Evolutionary conservation across 352 stramenopile genomes (phyloP), one percentile per base, ranked within the genome.

Genomic region (Pythium rishiriense): DNA sequence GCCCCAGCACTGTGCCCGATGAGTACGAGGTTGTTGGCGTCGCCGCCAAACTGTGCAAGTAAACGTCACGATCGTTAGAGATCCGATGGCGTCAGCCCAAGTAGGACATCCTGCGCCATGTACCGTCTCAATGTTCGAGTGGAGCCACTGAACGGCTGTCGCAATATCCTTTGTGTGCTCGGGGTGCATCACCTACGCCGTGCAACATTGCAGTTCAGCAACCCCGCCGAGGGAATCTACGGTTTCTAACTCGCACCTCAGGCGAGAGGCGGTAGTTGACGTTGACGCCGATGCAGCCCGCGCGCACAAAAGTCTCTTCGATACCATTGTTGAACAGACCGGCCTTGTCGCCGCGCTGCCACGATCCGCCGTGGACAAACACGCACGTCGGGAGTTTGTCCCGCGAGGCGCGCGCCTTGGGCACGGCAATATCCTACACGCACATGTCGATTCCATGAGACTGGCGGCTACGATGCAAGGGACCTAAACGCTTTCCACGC

Each of bases 241-340:
- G 28, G 8, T 11, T 35, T 10, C 5, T 35, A 43, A 2, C 7
- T 43, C 37, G 37, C 8, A 91, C 85, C 72, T 90, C 78, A 17
- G 87, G 85, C 11, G 87, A 94, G 28, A 96, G 62, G 1, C 85
- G 80, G 49, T 96, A 96, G 75, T 94, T 94, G 14, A 94, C 66
- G 5, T 77, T 88, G 2, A 93, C 83, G 15, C 85, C 83, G 3
- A 91, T 47, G 25, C 46, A 85, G 7, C 77, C 81, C 24, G 73
- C 72, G 26, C 70, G 62, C 31, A 81, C 85, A 22, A 94, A 85
- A 1, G 81, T 74, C 15, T 75, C 62, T 43, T 86, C 81, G 26
- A 96, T 84, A 31, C 81, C 73, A 37, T 76, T 66, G 51, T 91
- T 93, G 22, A 93, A 72, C 1, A 66, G 58, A 3, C 74, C 82